Percentiles rank a stretch among this genome's conserved stretches.
phyloP scores from a whole-genome alignment of 2,329 filamentous ascomycete genomes.

The Reticulascus tulasneorum region DNA sequence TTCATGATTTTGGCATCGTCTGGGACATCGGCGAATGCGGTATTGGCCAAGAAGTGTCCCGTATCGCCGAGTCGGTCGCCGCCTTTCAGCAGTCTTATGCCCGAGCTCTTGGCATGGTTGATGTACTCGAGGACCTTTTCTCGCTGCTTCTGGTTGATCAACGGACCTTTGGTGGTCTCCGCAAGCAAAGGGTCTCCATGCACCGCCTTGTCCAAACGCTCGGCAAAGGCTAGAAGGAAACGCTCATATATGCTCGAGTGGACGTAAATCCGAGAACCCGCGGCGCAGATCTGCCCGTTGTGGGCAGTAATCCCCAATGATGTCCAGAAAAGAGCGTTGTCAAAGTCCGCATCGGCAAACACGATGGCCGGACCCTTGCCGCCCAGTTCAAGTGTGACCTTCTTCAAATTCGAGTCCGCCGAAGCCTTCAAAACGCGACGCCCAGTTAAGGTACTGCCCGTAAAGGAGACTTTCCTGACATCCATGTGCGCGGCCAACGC shows the following conservation, averaged over 20 bases:
- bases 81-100: conserved; percentile 71
- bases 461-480: conserved; percentile 10
- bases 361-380: conserved; percentile 41
- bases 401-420: conserved; percentile 37
- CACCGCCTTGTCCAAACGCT: conserved; percentile 75
- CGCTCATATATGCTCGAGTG: conserved; percentile 58
- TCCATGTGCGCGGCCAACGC: conserved; percentile 12
- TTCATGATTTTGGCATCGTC: conserved; percentile 21
- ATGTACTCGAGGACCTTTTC: conserved; percentile 80
- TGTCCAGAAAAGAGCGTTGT: conserved; percentile 28
- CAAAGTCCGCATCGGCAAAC: conserved; percentile 43
- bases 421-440: conserved; percentile 10
- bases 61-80: conserved; percentile 51
- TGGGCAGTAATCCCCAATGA: conserved; percentile 14
- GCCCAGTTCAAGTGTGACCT: conserved; percentile 40
- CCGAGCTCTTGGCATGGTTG: conserved; percentile 65
- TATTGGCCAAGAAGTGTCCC: conserved; percentile 38
- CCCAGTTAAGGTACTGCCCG: not conserved
- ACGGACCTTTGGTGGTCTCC: conserved; percentile 76
- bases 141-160: conserved; percentile 70
- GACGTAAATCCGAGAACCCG: conserved; percentile 84
- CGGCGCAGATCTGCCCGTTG: conserved; percentile 30
- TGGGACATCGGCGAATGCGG: conserved; percentile 2
- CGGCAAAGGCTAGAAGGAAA: conserved; percentile 66
- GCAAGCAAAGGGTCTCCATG: conserved; percentile 69